Evolutionary conservation across 345 rosid genomes (phyloP).

Genomic region (Salix dunnii): DNA sequence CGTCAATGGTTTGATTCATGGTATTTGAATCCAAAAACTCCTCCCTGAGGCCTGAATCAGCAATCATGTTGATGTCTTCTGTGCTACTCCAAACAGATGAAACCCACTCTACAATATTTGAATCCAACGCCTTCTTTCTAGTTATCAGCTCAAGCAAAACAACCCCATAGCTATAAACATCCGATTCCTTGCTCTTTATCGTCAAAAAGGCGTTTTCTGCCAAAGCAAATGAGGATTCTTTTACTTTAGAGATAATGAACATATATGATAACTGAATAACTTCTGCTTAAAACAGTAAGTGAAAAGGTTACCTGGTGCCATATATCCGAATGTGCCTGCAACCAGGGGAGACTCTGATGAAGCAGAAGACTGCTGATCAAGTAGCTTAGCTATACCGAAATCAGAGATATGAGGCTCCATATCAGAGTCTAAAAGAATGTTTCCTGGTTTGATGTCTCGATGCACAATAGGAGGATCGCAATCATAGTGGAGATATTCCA

Average conservation of each 20-base stretch:
- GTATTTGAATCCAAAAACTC: slow-evolving; percentile 49
- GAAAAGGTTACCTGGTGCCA: slow-evolving; percentile 63
- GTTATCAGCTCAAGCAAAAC: slow-evolving; percentile 28
- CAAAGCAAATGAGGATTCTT: not conserved
- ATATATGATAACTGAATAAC: not conserved
- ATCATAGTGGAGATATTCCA: slow-evolving; percentile 77
- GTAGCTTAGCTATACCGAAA: slow-evolving; percentile 72
- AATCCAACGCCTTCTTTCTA: slow-evolving; percentile 19
- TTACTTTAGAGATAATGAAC: not conserved
- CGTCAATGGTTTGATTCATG: slow-evolving; percentile 47
- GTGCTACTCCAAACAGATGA: slow-evolving; percentile 38
- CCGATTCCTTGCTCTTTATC: slow-evolving; percentile 37
- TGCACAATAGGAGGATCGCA: slow-evolving; percentile 72
- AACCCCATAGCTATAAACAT: slow-evolving; percentile 26
- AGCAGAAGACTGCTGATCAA: slow-evolving; percentile 45
- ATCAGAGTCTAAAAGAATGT: slow-evolving; percentile 66
- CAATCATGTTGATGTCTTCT: slow-evolving; percentile 36
- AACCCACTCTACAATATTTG: slow-evolving; percentile 50
- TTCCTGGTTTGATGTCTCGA: slow-evolving; percentile 75
- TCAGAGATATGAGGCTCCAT: slow-evolving; percentile 81
- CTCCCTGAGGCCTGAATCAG: slow-evolving; percentile 39
- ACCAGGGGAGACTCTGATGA: slow-evolving; percentile 32
- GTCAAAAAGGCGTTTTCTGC: slow-evolving; percentile 63
- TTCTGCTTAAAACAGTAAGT: not conserved
- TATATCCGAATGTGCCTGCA: slow-evolving; percentile 71